Base-by-base conservation (phyloP, 495 filamentous ascomycete species). In the Daldinia grandis region DNA sequence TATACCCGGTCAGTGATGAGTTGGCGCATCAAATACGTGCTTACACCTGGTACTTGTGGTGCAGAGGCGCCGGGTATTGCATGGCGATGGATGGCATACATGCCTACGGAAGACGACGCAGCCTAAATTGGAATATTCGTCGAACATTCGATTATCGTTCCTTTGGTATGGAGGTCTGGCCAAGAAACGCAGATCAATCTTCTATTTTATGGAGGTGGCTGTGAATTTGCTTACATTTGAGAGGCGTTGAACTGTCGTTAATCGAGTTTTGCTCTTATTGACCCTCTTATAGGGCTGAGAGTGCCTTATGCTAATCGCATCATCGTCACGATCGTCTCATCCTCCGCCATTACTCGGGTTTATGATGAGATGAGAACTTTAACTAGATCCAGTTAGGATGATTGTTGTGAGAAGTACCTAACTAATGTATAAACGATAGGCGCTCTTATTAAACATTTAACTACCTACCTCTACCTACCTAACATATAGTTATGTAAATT, bases 141-240 rank as follows among this genome's bases (percentile, higher is more conserved):
- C 24, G 62, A 68, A 64, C 38, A 24, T 67, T 44, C 59, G 28
- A 58, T 60, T 49, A 31, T 30, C 47, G 58, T 64, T 69, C 51
- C 35, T 17, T 56, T 30, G 15, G 24, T 42, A 30, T 33, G 66
- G 42, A 64, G 37, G 19, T 56, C n/a, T 58, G 24, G 68, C 68
- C 61, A 71, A 71, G 68, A 66, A 40, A 54, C 64, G 62, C 51
- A 71, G 58, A 58, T 61, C 62, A 58, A 51, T 62, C 40, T n/a
- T n/a, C 28, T 25, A 54, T 49, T 37, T 38, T 64, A 54, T 73
- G 70, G 70, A 73, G 70, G 64, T 73, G 70, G 70, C 64, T 68
- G 61, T 73, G 64, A 49, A 15, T 31, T 49, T 51, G 21, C 61
- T 53, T 21, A 53, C 49, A 53, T 24, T 53, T 30, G 7, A 5